These are phyloP conservation scores for Daldinia eschscholtzii DNA, from an alignment of 2,329 filamentous ascomycete species.

Conservation along the genomic window DNA sequence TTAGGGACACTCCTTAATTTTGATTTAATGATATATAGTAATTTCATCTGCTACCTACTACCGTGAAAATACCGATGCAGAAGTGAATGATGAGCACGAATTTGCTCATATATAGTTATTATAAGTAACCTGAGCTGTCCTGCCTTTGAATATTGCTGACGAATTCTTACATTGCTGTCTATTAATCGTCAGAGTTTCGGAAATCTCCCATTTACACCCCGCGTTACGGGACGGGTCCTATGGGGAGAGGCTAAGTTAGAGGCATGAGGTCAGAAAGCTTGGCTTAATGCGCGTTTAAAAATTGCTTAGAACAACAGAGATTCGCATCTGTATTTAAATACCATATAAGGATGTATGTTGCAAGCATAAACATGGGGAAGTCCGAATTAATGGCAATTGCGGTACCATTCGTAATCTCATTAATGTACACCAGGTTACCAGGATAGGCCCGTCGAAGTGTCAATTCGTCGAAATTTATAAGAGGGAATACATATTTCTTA, in stretches of 20 bases:
- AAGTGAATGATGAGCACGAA: neutral
- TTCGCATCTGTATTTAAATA: neutral
- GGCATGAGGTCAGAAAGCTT: too few species aligned
- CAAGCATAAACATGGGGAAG: conserved; percentile 7
- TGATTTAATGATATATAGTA: neutral
- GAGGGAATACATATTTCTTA: neutral
- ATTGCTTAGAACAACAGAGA: neutral
- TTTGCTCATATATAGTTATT: too few species aligned
- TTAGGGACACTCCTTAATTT: conserved; percentile 1
- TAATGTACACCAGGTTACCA: neutral
- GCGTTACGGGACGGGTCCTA: too few species aligned
- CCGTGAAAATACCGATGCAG: neutral
- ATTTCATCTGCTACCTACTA: neutral
- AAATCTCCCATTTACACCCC: neutral
- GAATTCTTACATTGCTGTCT: too few species aligned
- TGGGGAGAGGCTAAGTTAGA: too few species aligned
- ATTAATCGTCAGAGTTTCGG: neutral
- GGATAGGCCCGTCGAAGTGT: neutral
- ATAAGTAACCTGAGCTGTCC: too few species aligned
- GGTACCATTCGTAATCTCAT: neutral
- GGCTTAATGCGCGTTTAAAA: neutral
- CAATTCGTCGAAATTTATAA: neutral
- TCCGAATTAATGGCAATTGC: neutral
- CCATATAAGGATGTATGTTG: conserved; percentile 1
- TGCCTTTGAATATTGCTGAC: too few species aligned